Base-by-base conservation (phyloP, 1,284 basidiomycete genomes). In the Phylloporus sp. region DNA sequence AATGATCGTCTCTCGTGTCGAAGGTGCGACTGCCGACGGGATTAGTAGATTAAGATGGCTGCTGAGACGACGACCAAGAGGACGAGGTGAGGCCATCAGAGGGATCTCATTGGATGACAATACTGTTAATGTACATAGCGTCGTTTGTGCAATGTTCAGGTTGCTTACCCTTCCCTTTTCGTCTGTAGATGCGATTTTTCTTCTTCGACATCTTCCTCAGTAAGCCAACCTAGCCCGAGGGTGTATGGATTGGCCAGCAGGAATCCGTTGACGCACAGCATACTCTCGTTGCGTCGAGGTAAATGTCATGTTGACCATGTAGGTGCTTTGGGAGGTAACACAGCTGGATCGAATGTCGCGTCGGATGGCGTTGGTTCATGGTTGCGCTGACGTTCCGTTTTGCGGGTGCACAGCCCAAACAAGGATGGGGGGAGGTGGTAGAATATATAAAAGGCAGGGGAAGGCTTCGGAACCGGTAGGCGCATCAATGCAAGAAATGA, bases 201-300 rank as follows among this genome's bases (percentile, higher is more conserved):
- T 26, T 65, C 63, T 31, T 78, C 78, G 4, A 71, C 68, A 18
- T 79, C n/a, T n/a, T n/a, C n/a, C n/a, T 78, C 77, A 37, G 73
- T 76, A 74, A 81, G 82, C 86, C 81, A 88, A 17, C 80, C 82
- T 50, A 84, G 70, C 18, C 84, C 84, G 61, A 88, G 82, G 61
- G 86, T 80, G 69, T 88, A 88, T 1, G 91, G 91, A 71, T 92
- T 92, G 12, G 88, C n/a, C n/a, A n/a, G n/a, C n/a, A n/a, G n/a
- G n/a, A n/a, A n/a, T n/a, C n/a, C n/a, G n/a, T 93, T 93, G 26
- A 89, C 76, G 69, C 89, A 91, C 56, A 93, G 81, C 84, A 93
- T 85, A 67, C 79, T 85, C 74, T 93, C 91, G 66, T 92, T 85
- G 68, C 82, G 84, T 56, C 89, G 84, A 13, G 90, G 89, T 72